Percentiles rank a stretch among this genome's conserved stretches.
phyloP scores from a whole-genome alignment of 192 early-diverging fungal genomes.

The Neocallimastix lanati region DNA sequence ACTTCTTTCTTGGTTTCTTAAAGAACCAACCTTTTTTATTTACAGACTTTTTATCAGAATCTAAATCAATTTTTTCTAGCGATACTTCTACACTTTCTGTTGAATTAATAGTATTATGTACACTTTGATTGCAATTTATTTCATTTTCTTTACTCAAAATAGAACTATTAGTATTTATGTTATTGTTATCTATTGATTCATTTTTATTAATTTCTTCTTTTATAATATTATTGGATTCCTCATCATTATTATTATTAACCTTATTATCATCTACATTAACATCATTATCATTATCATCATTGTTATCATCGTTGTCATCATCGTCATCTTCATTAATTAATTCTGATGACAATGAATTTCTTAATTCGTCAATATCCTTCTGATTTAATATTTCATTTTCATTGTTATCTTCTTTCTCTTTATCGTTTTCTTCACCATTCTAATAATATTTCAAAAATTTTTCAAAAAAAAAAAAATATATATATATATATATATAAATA shows the following conservation, averaged over 20 bases:
- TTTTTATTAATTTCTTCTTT: conserved; percentile 17
- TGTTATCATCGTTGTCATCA: conserved; percentile 6
- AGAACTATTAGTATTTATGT: not conserved
- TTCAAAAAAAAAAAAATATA: too few relatives aligned
- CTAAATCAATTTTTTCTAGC: not conserved
- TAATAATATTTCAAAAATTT: too few relatives aligned
- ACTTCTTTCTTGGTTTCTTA: not conserved
- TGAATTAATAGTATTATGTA: conserved; percentile 8
- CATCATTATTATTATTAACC: not conserved
- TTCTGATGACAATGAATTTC: conserved; percentile 11
- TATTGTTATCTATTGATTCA: not conserved
- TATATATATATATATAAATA: too few relatives aligned
- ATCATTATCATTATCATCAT: not conserved
- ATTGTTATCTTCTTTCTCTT: conserved; percentile 24
- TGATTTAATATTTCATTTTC: conserved; percentile 19
- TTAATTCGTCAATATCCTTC: conserved; percentile 11
- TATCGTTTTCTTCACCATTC: conserved; percentile 24
- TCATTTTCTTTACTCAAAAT: not conserved
- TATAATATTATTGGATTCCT: conserved; percentile 24
- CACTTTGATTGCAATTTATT: conserved; percentile 5
- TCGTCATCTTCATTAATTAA: not conserved
- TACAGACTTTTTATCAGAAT: not conserved
- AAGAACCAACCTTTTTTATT: not conserved
- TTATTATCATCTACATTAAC: not conserved
- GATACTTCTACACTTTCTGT: conserved; percentile 1